These are phyloP conservation scores for Penicillium sp. DNA, from an alignment of 2,329 filamentous ascomycete genomes.

Conservation along the genomic window DNA sequence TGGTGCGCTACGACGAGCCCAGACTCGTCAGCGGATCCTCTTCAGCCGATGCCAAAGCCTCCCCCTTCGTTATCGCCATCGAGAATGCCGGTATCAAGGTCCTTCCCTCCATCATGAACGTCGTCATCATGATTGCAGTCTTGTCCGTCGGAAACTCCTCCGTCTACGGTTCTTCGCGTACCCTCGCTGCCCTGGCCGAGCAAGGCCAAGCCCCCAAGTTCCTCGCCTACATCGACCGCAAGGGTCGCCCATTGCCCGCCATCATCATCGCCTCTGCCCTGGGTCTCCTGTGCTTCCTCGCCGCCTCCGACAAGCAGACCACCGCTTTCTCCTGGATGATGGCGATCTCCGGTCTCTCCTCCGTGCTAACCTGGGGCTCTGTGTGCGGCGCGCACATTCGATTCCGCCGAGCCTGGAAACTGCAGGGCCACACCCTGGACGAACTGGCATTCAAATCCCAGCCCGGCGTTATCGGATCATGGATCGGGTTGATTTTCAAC, in stretches of 20 bases:
- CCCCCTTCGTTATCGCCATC: conserved; percentile 93
- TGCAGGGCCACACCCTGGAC: conserved; percentile 67
- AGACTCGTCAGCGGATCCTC: conserved; percentile 62
- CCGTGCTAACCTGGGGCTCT: conserved; percentile 76
- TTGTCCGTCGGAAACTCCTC: conserved; percentile 89
- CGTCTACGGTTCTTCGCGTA: conserved; percentile 88
- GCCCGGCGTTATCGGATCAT: conserved; percentile 77
- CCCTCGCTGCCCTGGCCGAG: conserved; percentile 84
- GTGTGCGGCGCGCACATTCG: conserved; percentile 92
- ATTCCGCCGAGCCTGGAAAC: conserved; percentile 78
- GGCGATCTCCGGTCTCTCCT: conserved; percentile 70
- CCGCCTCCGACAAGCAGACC: conserved; percentile 61
- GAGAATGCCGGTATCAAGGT: conserved; percentile 77
- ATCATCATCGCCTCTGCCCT: conserved; percentile 68
- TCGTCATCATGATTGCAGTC: conserved; percentile 88
- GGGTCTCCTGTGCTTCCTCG: conserved; percentile 77
- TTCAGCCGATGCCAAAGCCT: conserved; percentile 70
- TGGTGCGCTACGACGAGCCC: conserved; percentile 72
- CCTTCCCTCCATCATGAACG: conserved; percentile 88
- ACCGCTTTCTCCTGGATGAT: conserved; percentile 79
- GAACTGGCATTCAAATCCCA: conserved; percentile 83
- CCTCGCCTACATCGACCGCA: conserved; percentile 78
- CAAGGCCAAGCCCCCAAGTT: conserved; percentile 78
- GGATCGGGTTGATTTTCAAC: conserved; percentile 76
- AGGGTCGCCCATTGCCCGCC: conserved; percentile 75